Base-by-base conservation (phyloP, 345 rosid genomes). In the Clausena lansium region DNA sequence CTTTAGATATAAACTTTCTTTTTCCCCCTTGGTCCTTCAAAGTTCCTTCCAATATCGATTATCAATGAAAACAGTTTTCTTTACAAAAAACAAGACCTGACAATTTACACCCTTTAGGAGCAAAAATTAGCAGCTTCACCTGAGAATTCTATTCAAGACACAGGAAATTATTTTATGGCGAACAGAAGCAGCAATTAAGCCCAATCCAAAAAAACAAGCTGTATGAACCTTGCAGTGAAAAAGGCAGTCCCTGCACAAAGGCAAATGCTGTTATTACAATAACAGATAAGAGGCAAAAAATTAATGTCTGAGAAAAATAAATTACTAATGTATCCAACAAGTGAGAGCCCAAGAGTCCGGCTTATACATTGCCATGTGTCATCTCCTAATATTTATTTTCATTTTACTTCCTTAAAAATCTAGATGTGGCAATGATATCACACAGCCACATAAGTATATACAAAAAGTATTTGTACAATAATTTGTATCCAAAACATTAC, bases 61-160 rank as follows among this genome's bases (percentile, higher is more conserved):
- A 35, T 20, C 73, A 72, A 78, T 7, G 19, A n/a, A 45, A 78
- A 73, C 50, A 60, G 35, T 57, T 73, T 41, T 71, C 78, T 85
- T 83, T 82, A 85, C 88, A 82, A 73, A 80, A 65, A 65, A 79
- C 78, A 22, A 61, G 61, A 57, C 77, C 68, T 24, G 65, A 79
- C 78, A 63, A 77, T 81, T 81, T 79, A 82, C 80, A 79, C 28
- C 59, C 76, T 27, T 30, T 52, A 67, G 58, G 36, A 62, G 75
- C 67, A 70, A 75, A 38, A 74, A 73, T 24, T 65, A 76, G 76
- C 64, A 79, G 60, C 77, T 64, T 82, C 67, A 65, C 67, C 66
- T 57, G 24, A 45, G 45, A 75, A 67, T 67, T 35, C 67, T 54
- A 24, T 33, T 81, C 76, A 57, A 68, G 50, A 63, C 64, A 41